phyloP scores from a whole-genome alignment of 1,284 basidiomycete genomes.

The Lentinus polychrous region DNA sequence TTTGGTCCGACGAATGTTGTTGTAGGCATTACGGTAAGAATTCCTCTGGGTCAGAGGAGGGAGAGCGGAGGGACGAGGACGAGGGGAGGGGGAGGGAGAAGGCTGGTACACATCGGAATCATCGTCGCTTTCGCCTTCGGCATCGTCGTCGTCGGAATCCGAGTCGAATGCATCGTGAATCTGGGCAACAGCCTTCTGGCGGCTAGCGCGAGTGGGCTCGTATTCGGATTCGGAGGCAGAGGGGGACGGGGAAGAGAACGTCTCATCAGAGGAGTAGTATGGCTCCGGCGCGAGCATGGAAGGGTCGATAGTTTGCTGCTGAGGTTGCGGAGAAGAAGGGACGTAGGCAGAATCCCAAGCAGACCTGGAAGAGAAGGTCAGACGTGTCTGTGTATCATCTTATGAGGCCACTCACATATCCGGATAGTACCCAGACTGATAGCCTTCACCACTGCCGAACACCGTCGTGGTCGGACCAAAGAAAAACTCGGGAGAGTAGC shows the following conservation, averaged over 20 bases:
- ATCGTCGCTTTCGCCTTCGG: constrained; percentile 5
- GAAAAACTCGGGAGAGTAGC: neutral
- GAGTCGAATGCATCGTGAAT: neutral
- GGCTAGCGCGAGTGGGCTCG: too few species aligned
- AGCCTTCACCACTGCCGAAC: too few species aligned
- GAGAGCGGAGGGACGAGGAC: neutral
- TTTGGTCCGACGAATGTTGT: neutral
- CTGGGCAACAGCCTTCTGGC: neutral
- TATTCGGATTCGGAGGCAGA: neutral
- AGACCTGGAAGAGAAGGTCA: neutral
- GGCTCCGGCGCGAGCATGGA: neutral
- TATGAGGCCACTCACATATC: too few species aligned
- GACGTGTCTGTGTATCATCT: too few species aligned
- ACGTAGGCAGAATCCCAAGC: neutral
- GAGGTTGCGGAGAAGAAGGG: neutral
- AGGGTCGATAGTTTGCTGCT: neutral
- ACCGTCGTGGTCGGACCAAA: neutral
- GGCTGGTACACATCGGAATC: neutral
- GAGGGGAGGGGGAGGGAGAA: constrained; percentile 1
- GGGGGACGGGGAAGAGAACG: neutral
- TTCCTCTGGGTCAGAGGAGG: neutral
- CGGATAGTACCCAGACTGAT: too few species aligned
- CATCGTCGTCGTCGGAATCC: constrained; percentile 3
- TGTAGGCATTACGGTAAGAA: neutral
- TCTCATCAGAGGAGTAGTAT: neutral